Evolutionary conservation across 176 grass and related monocot species (phyloP), one percentile per base, ranked within the genome.

Genomic region (Carex littledalei): DNA sequence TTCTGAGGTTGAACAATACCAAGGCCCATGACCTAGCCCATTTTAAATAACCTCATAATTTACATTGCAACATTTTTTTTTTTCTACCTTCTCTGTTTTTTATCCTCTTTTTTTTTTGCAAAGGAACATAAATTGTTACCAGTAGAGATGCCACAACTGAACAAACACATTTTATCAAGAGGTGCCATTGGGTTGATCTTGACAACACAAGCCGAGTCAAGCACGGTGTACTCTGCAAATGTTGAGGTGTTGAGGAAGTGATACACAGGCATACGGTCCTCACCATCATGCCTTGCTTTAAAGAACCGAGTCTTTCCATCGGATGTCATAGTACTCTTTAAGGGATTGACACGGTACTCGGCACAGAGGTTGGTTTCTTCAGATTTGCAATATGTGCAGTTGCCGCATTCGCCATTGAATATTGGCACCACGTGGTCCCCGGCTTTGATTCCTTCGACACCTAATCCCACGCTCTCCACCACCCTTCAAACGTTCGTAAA

Each of bases 221-320:
- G 65, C 61, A 97, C 94, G 5, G 90, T 94, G 82, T 91, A 97
- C 87, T 97, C 92, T 1, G 89, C 58, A 70, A 94, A 97, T 74
- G 94, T 97, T 8, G 94, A 97, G 6, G 94, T 97, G 90, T 94
- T 94, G 78, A 97, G 92, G 53, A 97, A 97, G 58, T 97, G 94
- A 55, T 91, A 97, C 5, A 97, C 64, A 0, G 94, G 89, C 1
- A 29, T 57, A 18, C 81, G 63, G 0, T 56, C 4, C 0, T 0
- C 77, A 11, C 80, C 80, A 0, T 83, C 68, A 0, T 4, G 10
- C 17, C 83, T 77, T 1, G 22, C 17, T 0, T 49, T 63, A 12
- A 87, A 67, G 89, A 97, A 97, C 17, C 94, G 67, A 0, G 94
- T 91, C 56, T 84, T 63, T 8, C 81, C 73, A 24, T 94, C 90